These are phyloP conservation scores for Yamadazyma sp. DNA, from an alignment of 805 yeast species.

Conservation along the genomic window DNA sequence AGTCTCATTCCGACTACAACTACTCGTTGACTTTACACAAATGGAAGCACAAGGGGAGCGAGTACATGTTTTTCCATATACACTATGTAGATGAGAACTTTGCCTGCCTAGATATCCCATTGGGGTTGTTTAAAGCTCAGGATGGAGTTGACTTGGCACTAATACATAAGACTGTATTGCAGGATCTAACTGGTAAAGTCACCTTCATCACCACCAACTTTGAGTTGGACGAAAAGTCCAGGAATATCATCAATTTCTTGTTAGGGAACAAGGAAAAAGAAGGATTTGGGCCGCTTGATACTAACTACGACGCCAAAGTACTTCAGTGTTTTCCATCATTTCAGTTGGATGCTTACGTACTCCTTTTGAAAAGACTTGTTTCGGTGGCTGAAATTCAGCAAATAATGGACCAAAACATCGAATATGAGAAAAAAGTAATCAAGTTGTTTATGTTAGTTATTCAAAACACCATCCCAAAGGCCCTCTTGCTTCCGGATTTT, in stretches of 20 bases:
- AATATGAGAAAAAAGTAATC: background rate
- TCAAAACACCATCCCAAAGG: background rate
- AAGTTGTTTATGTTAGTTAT: constrained; percentile 1
- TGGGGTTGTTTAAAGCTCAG: constrained; percentile 19
- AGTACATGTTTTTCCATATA: constrained; percentile 19
- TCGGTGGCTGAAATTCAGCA: background rate
- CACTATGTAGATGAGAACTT: constrained; percentile 21
- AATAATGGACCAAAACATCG: background rate
- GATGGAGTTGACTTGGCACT: constrained; percentile 16
- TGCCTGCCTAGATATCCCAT: constrained; percentile 20
- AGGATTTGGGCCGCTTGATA: constrained; percentile 7
- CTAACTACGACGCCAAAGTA: constrained; percentile 12
- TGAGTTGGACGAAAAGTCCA: constrained; percentile 17
- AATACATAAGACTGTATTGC: constrained; percentile 17
- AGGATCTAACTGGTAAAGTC: constrained; percentile 19
- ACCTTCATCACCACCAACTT: constrained; percentile 23
- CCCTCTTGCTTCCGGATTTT: background rate
- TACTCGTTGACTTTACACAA: constrained; percentile 23
- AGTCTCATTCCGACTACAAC: constrained; percentile 9
- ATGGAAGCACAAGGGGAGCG: constrained; percentile 16
- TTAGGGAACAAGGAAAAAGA: constrained; percentile 3
- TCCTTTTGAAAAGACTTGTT: constrained; percentile 3
- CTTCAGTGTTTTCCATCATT: constrained; percentile 21
- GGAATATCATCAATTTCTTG: constrained; percentile 19
- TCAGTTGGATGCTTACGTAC: constrained; percentile 7